A percentile compares a stretch with the other conserved stretches of the same genome.
Evolutionary conservation across 306 rosid species (phyloP).

Genomic region (Glycine latifolia): DNA sequence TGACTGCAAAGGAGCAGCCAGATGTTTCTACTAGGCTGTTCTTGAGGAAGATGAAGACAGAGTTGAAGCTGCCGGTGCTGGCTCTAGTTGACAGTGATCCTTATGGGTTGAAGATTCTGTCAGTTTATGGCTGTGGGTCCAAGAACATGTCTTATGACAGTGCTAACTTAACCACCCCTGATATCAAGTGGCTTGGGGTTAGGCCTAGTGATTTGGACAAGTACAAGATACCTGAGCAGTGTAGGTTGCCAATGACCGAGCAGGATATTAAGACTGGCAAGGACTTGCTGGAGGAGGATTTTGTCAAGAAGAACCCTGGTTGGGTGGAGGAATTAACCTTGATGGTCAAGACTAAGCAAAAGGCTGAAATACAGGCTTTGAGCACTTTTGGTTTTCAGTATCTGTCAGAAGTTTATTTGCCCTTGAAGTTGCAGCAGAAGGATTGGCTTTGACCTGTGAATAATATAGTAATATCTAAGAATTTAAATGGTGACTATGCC

Average conservation of each 20-base stretch:
- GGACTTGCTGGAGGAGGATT: slow-evolving; percentile 92
- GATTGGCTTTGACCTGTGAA: slow-evolving; percentile 76
- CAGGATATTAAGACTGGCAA: slow-evolving; percentile 98
- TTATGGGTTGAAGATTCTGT: slow-evolving; percentile 84
- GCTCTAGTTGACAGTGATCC: slow-evolving; percentile 97
- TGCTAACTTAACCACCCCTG: slow-evolving; percentile 89
- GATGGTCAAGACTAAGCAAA: slow-evolving; percentile 97
- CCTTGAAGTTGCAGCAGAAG: slow-evolving; percentile 85
- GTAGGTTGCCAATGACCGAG: slow-evolving; percentile 90
- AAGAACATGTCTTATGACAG: slow-evolving; percentile 98
- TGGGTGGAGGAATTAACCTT: slow-evolving; percentile 92
- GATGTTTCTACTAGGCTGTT: slow-evolving; percentile 90
- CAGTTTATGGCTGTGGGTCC: slow-evolving; percentile 90
- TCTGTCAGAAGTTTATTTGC: slow-evolving; percentile 86
- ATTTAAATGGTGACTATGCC: slow-evolving; percentile 13
- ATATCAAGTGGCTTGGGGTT: slow-evolving; percentile 92
- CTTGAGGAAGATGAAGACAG: slow-evolving; percentile 90
- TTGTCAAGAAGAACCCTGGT: slow-evolving; percentile 92
- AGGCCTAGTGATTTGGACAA: slow-evolving; percentile 94
- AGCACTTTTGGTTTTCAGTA: slow-evolving; percentile 92
- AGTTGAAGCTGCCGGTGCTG: slow-evolving; percentile 84
- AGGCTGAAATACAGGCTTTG: slow-evolving; percentile 97
- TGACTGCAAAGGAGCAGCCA: slow-evolving; percentile 87
- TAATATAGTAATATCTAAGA: slow-evolving; percentile 22
- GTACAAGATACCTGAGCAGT: slow-evolving; percentile 92